Evolutionary conservation across 2,329 filamentous ascomycete genomes (phyloP).

Genomic region (Fusarium dimerum): DNA sequence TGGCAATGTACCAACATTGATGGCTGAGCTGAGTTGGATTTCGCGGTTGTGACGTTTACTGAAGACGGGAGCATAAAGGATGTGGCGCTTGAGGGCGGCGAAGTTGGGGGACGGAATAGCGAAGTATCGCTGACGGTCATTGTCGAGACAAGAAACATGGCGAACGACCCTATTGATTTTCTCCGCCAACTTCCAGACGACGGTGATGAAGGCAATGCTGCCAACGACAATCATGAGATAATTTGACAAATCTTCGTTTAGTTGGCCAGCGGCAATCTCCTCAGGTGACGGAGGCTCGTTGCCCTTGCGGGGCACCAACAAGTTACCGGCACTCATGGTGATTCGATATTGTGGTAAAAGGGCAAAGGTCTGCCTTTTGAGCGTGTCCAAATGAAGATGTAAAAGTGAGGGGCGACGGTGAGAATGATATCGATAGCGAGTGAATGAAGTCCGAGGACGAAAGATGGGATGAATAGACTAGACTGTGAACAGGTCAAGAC

Average conservation of each 20-base stretch:
- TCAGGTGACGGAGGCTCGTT: constrained; percentile 18
- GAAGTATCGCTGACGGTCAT: constrained; percentile 80
- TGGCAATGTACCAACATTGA: constrained; percentile 61
- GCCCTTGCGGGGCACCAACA: constrained; percentile 14
- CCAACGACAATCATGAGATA: constrained; percentile 67
- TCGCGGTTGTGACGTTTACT: constrained; percentile 66
- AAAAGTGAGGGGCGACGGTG: constrained; percentile 1
- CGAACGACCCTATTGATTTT: constrained; percentile 68
- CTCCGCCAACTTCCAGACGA: constrained; percentile 66
- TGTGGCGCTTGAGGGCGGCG: constrained; percentile 71
- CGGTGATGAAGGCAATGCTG: constrained; percentile 61
- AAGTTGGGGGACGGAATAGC: constrained; percentile 53
- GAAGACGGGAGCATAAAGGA: constrained; percentile 67
- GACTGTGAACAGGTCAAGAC: constrained; percentile 4
- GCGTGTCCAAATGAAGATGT: background rate
- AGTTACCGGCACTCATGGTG: constrained; percentile 29
- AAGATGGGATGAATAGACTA: constrained; percentile 16
- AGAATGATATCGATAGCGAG: constrained; percentile 1
- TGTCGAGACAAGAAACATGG: constrained; percentile 73
- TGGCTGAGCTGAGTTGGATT: constrained; percentile 57
- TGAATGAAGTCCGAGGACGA: constrained; percentile 6
- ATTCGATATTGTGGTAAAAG: background rate
- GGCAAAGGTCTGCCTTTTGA: no score
- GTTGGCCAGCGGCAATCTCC: constrained; percentile 10
- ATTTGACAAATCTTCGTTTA: constrained; percentile 55